A percentile compares a stretch with the other conserved stretches of the same genome.
Evolutionary conservation across 108 stramenopile genomes (phyloP).

Genomic region (Skeletonema menzelii): DNA sequence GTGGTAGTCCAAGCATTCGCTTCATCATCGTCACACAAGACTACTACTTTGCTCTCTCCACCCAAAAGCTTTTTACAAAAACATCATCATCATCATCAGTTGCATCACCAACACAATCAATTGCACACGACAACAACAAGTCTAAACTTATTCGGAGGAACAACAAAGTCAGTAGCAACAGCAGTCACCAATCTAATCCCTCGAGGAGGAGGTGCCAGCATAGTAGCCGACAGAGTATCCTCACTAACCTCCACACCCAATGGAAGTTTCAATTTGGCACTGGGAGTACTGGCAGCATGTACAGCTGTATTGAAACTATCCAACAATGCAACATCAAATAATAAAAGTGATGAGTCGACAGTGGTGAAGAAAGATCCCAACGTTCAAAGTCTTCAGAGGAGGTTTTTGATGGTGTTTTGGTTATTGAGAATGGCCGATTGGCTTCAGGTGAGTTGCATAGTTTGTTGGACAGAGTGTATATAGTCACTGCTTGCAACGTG

Average conservation of each 20-base stretch:
- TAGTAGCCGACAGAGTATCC: background rate
- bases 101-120: background rate
- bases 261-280: slow-evolving; percentile 5
- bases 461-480: too few species aligned
- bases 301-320: slow-evolving; percentile 3
- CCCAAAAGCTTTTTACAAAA: background rate
- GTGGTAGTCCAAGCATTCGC: slow-evolving; percentile 5
- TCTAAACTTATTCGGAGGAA: background rate
- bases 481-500: background rate
- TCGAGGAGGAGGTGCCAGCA: background rate
- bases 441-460: slow-evolving; percentile 79
- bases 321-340: too few species aligned
- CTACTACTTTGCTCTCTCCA: background rate
- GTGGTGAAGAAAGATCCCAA: slow-evolving; percentile 24
- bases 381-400: slow-evolving; percentile 64
- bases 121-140: background rate
- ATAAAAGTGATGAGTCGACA: too few species aligned
- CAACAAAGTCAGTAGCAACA: background rate
- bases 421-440: slow-evolving; percentile 95
- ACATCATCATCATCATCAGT: background rate
- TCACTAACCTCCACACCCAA: background rate
- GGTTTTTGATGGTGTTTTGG: slow-evolving; percentile 95
- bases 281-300: background rate
- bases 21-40: background rate
- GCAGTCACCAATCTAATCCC: background rate